phyloP scores from a whole-genome alignment of 2,329 filamentous ascomycete genomes.

The Alternaria hordeiaustralica region DNA sequence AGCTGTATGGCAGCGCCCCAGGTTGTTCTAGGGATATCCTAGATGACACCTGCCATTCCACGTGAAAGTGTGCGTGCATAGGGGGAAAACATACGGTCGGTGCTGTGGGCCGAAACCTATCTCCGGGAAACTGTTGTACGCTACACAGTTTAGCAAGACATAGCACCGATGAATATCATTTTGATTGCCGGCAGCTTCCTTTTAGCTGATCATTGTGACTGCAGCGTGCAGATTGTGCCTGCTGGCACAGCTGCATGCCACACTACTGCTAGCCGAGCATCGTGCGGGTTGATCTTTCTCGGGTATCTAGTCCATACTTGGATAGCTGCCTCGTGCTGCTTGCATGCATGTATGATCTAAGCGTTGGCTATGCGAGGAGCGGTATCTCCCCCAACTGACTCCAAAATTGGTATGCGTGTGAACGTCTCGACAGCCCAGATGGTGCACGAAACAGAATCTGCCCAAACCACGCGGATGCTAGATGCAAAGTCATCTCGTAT shows the following conservation, averaged over 20 bases:
- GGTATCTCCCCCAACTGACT: background rate
- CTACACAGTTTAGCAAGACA: background rate
- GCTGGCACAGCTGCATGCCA: slow-evolving; percentile 2
- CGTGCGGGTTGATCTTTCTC: slow-evolving; percentile 5
- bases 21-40: slow-evolving; percentile 19
- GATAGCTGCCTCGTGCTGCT: slow-evolving; percentile 3
- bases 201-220: slow-evolving; percentile 1
- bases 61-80: slow-evolving; percentile 14
- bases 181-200: slow-evolving; percentile 1
- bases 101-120: background rate
- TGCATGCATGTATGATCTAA: slow-evolving; percentile 12
- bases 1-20: slow-evolving; percentile 12
- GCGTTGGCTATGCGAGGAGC: background rate
- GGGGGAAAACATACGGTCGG: slow-evolving; percentile 1
- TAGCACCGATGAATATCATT: background rate
- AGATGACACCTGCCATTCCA: slow-evolving; percentile 18
- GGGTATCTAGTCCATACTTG: slow-evolving; percentile 1
- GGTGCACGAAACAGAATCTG: background rate
- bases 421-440: background rate
- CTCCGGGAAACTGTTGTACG: background rate
- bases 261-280: slow-evolving; percentile 3
- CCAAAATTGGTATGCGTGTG: background rate
- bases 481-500: background rate
- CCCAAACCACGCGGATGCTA: background rate
- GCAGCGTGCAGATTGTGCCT: slow-evolving; percentile 3